phyloP scores from a whole-genome alignment of 1,284 basidiomycete genomes.

The Mycosarcoma maydis region DNA sequence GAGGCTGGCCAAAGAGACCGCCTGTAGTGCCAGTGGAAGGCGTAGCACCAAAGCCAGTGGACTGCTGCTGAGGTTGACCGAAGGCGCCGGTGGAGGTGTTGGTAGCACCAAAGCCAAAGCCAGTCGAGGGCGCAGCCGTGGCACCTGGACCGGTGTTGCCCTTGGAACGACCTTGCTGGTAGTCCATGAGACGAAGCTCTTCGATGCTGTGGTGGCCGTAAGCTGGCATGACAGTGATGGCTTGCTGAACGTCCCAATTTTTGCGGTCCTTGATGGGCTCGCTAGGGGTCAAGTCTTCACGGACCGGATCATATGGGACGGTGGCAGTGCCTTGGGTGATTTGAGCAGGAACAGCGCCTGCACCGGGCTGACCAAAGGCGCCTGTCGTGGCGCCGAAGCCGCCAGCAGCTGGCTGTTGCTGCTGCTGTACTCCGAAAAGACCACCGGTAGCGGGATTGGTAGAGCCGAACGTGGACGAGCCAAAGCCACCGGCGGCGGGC shows the following conservation, averaged over 20 bases:
- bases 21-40: slow-evolving; percentile 18
- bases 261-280: slow-evolving; percentile 59
- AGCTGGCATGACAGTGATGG: slow-evolving; percentile 57
- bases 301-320: slow-evolving; percentile 54
- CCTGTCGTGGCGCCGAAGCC: slow-evolving; percentile 40
- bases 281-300: slow-evolving; percentile 54
- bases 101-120: slow-evolving; percentile 51
- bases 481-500: slow-evolving; percentile 41
- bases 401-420: slow-evolving; percentile 40
- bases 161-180: slow-evolving; percentile 54
- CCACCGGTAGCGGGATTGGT: slow-evolving; percentile 21
- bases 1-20: slow-evolving; percentile 53
- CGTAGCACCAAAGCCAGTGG: slow-evolving; percentile 47
- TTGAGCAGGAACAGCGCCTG: slow-evolving; percentile 27
- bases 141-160: slow-evolving; percentile 54
- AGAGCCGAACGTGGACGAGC: slow-evolving; percentile 40
- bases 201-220: slow-evolving; percentile 55
- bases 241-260: slow-evolving; percentile 58
- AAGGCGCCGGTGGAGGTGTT: slow-evolving; percentile 31
- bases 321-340: slow-evolving; percentile 57
- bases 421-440: slow-evolving; percentile 51
- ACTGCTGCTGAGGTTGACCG: slow-evolving; percentile 52
- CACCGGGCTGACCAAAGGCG: slow-evolving; percentile 36
- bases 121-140: slow-evolving; percentile 30
- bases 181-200: slow-evolving; percentile 60